Evolutionary conservation across 2,329 filamentous ascomycete genomes (phyloP).

Genomic region (Monilinia laxa): DNA sequence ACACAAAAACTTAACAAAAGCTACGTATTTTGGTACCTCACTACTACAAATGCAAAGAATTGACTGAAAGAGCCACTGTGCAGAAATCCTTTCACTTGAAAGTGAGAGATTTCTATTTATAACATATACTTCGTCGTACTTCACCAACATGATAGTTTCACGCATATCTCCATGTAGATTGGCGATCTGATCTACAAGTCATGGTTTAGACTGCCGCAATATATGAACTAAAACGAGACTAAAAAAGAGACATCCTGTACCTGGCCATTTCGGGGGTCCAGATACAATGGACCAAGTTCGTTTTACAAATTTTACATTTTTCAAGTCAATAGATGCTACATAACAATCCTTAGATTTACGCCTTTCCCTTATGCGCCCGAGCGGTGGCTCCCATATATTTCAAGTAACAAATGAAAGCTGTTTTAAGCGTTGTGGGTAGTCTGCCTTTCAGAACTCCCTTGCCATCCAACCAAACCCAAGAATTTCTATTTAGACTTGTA

Average conservation of each 20-base stretch:
- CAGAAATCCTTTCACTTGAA: too few species aligned
- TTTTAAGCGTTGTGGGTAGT: constrained; percentile 7
- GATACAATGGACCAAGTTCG: not conserved
- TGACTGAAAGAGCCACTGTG: too few species aligned
- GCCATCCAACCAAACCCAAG: constrained; percentile 9
- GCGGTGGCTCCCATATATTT: not conserved
- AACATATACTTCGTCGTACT: too few species aligned
- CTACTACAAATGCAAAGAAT: too few species aligned
- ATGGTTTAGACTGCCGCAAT: not conserved
- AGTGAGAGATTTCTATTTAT: too few species aligned
- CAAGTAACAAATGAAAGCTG: constrained; percentile 21
- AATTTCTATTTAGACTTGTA: constrained; percentile 16
- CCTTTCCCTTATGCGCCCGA: constrained; percentile 3
- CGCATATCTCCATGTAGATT: not conserved
- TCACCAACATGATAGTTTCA: not conserved
- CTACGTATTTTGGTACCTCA: too few species aligned
- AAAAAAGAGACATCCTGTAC: not conserved
- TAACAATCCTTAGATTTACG: constrained; percentile 10
- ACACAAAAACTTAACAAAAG: too few species aligned
- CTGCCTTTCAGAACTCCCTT: constrained; percentile 15
- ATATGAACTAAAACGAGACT: too few species aligned
- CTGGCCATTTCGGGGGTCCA: not conserved
- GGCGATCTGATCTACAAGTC: not conserved
- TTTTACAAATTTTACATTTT: not conserved
- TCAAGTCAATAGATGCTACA: not conserved